Conservation (phyloP, 371 early-diverging fungal species). For the Mucor sp. region DNA sequence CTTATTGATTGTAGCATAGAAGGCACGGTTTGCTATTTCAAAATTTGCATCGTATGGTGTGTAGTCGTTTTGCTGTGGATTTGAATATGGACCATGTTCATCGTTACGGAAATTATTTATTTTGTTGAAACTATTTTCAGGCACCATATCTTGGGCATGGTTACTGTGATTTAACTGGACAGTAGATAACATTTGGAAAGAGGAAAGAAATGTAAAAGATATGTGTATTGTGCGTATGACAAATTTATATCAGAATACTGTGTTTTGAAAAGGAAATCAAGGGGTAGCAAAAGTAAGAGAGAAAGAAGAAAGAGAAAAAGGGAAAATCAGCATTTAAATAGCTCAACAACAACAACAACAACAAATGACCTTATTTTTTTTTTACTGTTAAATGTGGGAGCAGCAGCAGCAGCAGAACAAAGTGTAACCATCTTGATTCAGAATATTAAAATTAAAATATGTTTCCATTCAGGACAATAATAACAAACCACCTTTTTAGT, state of each 20-base stretch:
- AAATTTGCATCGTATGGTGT: constrained; percentile 15
- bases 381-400: not conserved
- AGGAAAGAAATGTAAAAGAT: not conserved
- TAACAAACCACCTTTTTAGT: not conserved
- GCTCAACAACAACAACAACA: not conserved
- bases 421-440: not conserved
- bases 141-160: not conserved
- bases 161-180: not conserved
- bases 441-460: not conserved
- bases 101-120: constrained; percentile 19
- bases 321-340: not conserved
- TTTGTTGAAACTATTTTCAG: constrained; percentile 5
- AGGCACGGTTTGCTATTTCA: constrained; percentile 44
- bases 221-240: not conserved
- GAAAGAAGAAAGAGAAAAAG: not conserved
- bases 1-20: constrained; percentile 50
- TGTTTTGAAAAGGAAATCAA: not conserved
- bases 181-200: constrained; percentile 1
- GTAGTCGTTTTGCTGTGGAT: constrained; percentile 21
- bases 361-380: constrained; percentile 5
- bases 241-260: not conserved
- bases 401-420: not conserved
- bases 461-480: constrained; percentile 1
- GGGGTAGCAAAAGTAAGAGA: not conserved
- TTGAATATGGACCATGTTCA: constrained; percentile 28